A percentile compares a stretch with the other conserved stretches of the same genome.
These are phyloP conservation scores for Sphagnum fallax DNA, from an alignment of 228 moss, liverwort and hornwort genomes.

Conservation along the genomic window DNA sequence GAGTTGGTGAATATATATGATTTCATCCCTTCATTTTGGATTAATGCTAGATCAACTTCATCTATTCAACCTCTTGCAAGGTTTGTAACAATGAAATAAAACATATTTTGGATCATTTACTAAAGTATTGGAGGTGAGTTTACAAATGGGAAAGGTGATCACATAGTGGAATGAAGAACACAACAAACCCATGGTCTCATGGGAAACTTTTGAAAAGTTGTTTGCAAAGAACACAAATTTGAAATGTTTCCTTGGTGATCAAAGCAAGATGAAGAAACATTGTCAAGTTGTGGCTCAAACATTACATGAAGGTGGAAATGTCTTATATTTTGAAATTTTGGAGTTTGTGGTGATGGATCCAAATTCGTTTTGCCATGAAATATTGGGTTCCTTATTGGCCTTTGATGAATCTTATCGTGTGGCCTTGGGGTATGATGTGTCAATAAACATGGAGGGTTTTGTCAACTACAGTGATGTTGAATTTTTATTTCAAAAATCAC, in stretches of 20 bases:
- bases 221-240: not conserved
- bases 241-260: not conserved
- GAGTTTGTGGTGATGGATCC: not conserved
- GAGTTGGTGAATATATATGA: not conserved
- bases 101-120: not conserved
- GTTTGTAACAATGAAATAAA: not conserved
- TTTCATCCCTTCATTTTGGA: not conserved
- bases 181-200: not conserved
- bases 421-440: no score
- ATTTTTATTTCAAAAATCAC: no score
- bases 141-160: not conserved
- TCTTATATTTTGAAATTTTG: conserved; percentile 1
- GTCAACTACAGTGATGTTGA: no score
- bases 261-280: not conserved
- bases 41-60: not conserved
- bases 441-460: no score
- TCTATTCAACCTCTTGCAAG: not conserved
- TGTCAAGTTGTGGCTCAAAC: not conserved
- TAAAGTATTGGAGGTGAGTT: not conserved
- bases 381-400: not conserved
- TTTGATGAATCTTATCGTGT: not conserved
- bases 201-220: not conserved
- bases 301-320: not conserved
- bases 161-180: not conserved
- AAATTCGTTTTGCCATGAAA: not conserved